A percentile compares a stretch with the other conserved stretches of the same genome.
Evolutionary conservation across 108 stramenopile genomes (phyloP).

Genomic region (Pelagomonas calceolata): DNA sequence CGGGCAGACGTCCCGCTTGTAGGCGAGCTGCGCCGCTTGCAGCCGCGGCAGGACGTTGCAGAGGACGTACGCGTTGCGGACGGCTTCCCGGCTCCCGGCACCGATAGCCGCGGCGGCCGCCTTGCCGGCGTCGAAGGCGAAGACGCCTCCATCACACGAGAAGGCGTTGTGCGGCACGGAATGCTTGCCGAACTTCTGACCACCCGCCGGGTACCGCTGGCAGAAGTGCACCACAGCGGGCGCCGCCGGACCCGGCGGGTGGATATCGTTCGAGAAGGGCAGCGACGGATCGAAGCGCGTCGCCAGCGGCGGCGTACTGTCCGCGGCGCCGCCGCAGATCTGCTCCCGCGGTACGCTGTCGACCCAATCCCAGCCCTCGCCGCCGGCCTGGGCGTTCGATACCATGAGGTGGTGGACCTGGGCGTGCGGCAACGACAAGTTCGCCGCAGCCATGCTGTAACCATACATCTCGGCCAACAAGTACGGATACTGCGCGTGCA

Average conservation of each 20-base stretch:
- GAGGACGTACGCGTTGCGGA: background rate
- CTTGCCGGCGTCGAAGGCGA: background rate
- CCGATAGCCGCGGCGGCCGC: background rate
- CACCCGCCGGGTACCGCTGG: constrained; percentile 40
- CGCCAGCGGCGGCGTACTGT: background rate
- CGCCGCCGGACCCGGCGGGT: constrained; percentile 11
- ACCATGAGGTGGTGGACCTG: constrained; percentile 59
- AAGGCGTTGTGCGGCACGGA: constrained; percentile 55
- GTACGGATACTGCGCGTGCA: constrained; percentile 20
- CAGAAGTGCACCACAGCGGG: constrained; percentile 49
- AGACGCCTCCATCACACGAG: constrained; percentile 34
- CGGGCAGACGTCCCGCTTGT: background rate
- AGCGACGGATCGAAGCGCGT: constrained; percentile 14
- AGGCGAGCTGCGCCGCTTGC: background rate
- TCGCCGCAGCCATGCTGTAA: constrained; percentile 69
- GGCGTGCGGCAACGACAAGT: constrained; percentile 47
- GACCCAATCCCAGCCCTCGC: constrained; percentile 8
- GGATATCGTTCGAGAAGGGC: too few relatives aligned
- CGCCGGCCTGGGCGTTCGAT: constrained; percentile 34
- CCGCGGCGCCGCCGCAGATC: background rate
- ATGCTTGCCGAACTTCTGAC: constrained; percentile 63
- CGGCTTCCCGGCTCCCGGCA: too few relatives aligned
- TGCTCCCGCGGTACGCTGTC: background rate
- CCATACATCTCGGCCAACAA: constrained; percentile 85
- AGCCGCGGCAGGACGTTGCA: background rate